Evolutionary conservation across 225 moss, liverwort and hornwort genomes (phyloP).

Genomic region (Pseudisothecium myosuroides): DNA sequence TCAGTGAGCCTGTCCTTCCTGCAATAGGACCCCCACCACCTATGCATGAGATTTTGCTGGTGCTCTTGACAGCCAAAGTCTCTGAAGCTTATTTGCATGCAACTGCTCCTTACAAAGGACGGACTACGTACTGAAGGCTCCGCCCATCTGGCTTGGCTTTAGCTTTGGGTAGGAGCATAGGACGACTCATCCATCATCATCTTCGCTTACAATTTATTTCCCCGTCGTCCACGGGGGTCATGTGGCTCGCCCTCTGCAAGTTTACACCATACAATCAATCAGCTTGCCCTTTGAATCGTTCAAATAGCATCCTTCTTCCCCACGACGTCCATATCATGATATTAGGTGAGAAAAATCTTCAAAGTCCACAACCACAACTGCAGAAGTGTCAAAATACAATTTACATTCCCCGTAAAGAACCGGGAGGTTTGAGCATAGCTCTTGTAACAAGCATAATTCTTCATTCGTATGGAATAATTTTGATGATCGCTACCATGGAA

Average conservation of each 20-base stretch:
- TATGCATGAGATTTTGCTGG: neutral
- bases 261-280: neutral
- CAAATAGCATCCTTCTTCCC: neutral
- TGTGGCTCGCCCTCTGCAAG: neutral
- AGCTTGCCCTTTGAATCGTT: neutral
- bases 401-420: too few relatives aligned
- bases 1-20: neutral
- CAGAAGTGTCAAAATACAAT: neutral
- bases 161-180: neutral
- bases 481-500: neutral
- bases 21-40: neutral
- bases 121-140: too few relatives aligned
- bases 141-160: neutral
- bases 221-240: neutral
- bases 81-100: neutral
- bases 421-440: neutral
- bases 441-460: neutral
- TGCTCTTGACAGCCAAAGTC: neutral
- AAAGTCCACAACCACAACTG: too few relatives aligned
- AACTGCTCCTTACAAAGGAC: neutral
- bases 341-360: too few relatives aligned
- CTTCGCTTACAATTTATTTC: neutral
- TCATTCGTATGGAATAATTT: neutral
- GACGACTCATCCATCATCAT: too few relatives aligned
- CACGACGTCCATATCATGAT: fast-evolving